Base-by-base conservation (phyloP, 2,329 filamentous ascomycete genomes). In the Cercospora brassicicola region DNA sequence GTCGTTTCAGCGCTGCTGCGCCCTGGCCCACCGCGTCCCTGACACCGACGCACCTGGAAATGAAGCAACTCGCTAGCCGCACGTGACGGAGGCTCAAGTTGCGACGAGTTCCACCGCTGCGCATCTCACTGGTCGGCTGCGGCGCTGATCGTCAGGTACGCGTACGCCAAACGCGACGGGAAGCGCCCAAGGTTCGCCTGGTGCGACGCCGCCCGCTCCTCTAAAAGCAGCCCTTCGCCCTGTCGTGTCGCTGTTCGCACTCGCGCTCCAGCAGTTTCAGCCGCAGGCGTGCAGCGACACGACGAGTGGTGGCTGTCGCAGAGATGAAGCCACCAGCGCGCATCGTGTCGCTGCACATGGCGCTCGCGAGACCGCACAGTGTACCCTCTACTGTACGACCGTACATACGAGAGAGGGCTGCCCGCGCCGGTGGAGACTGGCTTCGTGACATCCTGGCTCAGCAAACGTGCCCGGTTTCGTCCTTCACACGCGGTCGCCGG, bases 91-190 rank as follows among this genome's bases (percentile, higher is more conserved):
- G 36, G 36, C 36, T n/a, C 36, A 7, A 42, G 36, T n/a, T 6
- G 18, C 48, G 18, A 53, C 48, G 3, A 53, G 48, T 28, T 11
- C 26, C 53, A 13, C 26, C 26, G 28, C 53, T 2, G 53, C 18
- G 18, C 20, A 8, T 2, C 18, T 51, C 18, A 51, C 18, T 23
- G 45, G 45, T 7, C 45, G 45, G 45, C 45, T 51, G 45, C 45
- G 45, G 45, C 53, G 30, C 53, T 31, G 53, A 57, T 57, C 53
- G 53, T 33, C 53, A 57, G 53, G 53, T 28, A 57, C 53, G 53
- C 26, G 26, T 7, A 28, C 48, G 48, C 48, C 48, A 9, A 53
- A n/a, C 48, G 20, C 20, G 23, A 11, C 53, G 15, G 53, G 20
- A 51, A 51, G 45, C 45, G 45, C 20, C 45, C 45, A 51, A 26